These are phyloP conservation scores for Stipa capillata DNA, from an alignment of 176 grass and related monocot species.

Conservation along the genomic window DNA sequence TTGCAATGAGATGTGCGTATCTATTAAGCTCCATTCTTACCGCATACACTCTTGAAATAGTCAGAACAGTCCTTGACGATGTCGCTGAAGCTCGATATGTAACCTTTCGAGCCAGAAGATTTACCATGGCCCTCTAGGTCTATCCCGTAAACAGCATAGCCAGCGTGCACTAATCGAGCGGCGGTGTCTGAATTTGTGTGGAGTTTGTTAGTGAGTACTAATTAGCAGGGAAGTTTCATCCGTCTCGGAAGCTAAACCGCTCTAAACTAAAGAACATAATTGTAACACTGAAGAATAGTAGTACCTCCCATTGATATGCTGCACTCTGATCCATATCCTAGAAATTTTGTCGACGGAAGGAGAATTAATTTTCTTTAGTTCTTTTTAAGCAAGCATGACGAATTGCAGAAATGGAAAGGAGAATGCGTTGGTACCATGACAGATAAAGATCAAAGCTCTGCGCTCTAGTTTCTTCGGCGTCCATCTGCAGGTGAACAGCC, in stretches of 20 bases:
- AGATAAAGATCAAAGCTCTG: conserved; percentile 52
- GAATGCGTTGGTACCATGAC: neutral
- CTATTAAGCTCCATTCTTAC: conserved; percentile 26
- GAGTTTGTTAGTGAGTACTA: neutral
- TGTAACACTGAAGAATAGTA: neutral
- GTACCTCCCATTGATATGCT: conserved; percentile 17
- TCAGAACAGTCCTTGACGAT: conserved; percentile 51
- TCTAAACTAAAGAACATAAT: neutral
- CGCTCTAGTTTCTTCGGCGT: conserved; percentile 6
- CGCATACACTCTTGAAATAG: conserved; percentile 56
- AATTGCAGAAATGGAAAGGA: neutral
- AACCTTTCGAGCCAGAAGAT: conserved; percentile 49
- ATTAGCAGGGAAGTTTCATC: neutral
- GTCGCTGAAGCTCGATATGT: conserved; percentile 44
- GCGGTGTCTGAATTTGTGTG: conserved; percentile 36
- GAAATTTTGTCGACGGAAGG: neutral
- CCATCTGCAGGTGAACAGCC: conserved; percentile 69
- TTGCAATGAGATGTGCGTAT: neutral
- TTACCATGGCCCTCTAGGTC: conserved; percentile 64
- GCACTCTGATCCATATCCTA: conserved; percentile 6
- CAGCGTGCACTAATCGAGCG: conserved; percentile 36
- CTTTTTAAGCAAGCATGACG: neutral
- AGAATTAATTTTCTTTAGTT: neutral
- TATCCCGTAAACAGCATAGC: conserved; percentile 48
- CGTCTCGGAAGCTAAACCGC: neutral